Evolutionary conservation across 129 eudicot genomes (phyloP), one percentile per base, ranked within the genome.

Genomic region (Tagetes erecta): DNA sequence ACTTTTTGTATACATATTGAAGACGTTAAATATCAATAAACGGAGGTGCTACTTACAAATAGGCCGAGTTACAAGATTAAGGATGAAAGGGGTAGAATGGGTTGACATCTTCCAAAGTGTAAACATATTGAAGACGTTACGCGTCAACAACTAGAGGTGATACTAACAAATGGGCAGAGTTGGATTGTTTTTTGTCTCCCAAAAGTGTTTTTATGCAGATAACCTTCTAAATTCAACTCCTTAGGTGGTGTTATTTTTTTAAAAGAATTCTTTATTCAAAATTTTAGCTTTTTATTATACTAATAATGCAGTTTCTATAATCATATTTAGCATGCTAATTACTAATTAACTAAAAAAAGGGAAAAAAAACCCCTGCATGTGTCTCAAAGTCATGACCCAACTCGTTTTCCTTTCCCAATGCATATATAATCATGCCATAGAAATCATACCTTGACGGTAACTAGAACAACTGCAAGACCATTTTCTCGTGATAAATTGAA

Each of bases 401-500:
- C 27, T 20, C 27, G 27, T 20, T 20, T 20, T 20, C 27, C 27
- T 52, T 53, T 72, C 50, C 31, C 58, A 33, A 10, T 42, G 30
- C 39, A 66, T 44, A 59, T 42, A 65, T 73, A 35, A 66, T 36
- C 49, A 74, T 27, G 5, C 10, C 50, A 52, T 8, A 75, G 55
- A 45, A 35, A 63, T 44, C 45, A 59, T 70, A 84, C 88, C 88
- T 84, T 80, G 67, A 84, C 88, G 6, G 88, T 74, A 51, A 81
- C 85, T 14, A 84, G 68, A 64, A 84, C 88, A 10, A 84, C 88
- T 1, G 88, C 83, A 40, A 77, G 59, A 50, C 88, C 88, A 4
- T 77, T 77, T 81, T 80, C 76, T 27, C 83, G 82, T 45, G 88
- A 84, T 4, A 34, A 53, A 68, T 68, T 57, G 67, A 84, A 84